Percentiles rank a stretch among this genome's conserved stretches.
These are phyloP conservation scores for Nepenthes alata DNA, from an alignment of 179 eudicot species.

Conservation along the genomic window DNA sequence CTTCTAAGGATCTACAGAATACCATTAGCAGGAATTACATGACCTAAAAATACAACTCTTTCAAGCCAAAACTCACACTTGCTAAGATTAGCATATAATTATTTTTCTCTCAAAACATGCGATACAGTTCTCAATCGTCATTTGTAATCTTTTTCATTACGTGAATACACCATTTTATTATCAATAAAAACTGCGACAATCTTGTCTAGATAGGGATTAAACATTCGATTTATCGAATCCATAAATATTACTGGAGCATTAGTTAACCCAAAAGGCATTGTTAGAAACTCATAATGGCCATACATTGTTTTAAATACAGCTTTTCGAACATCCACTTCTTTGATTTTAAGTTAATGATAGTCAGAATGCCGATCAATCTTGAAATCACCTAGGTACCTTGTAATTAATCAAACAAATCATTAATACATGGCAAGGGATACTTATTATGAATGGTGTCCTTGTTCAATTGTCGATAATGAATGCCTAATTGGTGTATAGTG, in stretches of 20 bases:
- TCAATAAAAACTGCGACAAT: no score
- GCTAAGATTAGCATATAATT: background rate
- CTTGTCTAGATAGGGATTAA: background rate
- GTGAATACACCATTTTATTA: no score
- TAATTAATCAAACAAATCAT: conserved; percentile 4
- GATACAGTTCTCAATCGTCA: no score
- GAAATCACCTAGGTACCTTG: background rate
- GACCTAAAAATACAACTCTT: background rate
- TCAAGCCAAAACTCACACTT: conserved; percentile 4
- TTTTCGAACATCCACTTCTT: background rate
- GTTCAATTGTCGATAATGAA: background rate
- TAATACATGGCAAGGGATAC: background rate
- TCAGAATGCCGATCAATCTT: background rate
- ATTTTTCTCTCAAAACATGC: background rate
- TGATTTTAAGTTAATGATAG: background rate
- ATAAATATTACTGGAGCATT: background rate
- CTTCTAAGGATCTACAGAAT: background rate
- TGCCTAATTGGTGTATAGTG: background rate
- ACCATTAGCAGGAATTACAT: background rate
- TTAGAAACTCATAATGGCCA: background rate
- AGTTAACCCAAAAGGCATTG: background rate
- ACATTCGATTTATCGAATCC: conserved; percentile 1
- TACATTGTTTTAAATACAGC: background rate
- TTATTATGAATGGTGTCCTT: background rate
- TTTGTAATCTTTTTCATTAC: no score